phyloP scores from a whole-genome alignment of 2,329 filamentous ascomycete genomes.

The Aspergillus sergii region DNA sequence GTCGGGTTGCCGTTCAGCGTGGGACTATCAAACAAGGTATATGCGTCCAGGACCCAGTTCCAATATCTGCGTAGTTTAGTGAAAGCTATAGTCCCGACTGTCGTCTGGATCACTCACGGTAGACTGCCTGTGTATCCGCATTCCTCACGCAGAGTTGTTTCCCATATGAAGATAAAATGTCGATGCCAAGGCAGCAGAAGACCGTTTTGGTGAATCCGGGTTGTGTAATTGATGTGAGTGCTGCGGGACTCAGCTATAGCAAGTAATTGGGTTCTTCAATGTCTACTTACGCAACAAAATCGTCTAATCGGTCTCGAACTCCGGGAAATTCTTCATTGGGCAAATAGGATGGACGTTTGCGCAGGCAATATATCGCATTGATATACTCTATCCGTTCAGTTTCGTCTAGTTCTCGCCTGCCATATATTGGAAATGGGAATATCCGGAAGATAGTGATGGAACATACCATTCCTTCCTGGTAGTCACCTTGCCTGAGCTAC shows the following conservation, averaged over 20 bases:
- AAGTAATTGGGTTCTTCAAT: neutral
- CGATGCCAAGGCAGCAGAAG: conserved; percentile 23
- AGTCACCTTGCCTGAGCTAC: neutral
- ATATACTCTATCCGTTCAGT: conserved; percentile 27
- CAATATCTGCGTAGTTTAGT: conserved; percentile 16
- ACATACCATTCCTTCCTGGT: conserved; percentile 5
- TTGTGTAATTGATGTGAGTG: conserved; percentile 32
- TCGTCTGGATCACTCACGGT: conserved; percentile 11
- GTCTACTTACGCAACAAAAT: conserved; percentile 31
- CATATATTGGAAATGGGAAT: neutral
- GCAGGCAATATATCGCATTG: conserved; percentile 28
- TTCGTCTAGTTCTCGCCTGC: conserved; percentile 23
- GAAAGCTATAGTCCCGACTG: neutral
- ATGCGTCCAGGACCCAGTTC: conserved; percentile 15
- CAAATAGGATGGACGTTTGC: conserved; percentile 19
- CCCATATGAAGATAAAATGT: conserved; percentile 18
- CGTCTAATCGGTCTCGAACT: conserved; percentile 28
- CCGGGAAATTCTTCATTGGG: conserved; percentile 25
- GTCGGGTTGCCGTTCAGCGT: conserved; percentile 9
- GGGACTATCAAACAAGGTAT: conserved; percentile 4
- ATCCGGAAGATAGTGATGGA: neutral
- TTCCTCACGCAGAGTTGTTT: conserved; percentile 17
- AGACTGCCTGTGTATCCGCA: conserved; percentile 18
- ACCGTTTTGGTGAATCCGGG: conserved; percentile 23
- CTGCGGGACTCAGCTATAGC: conserved; percentile 2